Conservation (phyloP, 306 rosid species). For the Trifolium pratense region DNA sequence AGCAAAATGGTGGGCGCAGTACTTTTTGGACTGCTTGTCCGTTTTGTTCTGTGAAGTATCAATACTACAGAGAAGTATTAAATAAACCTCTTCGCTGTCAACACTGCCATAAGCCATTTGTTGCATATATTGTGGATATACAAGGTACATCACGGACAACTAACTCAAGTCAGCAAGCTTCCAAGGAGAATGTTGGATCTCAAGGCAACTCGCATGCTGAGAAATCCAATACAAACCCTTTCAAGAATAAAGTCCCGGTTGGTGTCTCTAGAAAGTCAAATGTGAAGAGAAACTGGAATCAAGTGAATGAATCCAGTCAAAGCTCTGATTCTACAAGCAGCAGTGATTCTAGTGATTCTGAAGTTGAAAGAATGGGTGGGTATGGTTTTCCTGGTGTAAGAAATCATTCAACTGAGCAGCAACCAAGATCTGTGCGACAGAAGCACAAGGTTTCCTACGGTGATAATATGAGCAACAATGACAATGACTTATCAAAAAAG, state of each 20-base stretch:
- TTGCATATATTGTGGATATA: slow-evolving; percentile 58
- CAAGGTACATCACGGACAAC: slow-evolving; percentile 50
- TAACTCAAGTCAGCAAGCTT: slow-evolving; percentile 53
- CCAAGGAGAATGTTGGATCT: slow-evolving; percentile 51
- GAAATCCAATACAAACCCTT: slow-evolving; percentile 44
- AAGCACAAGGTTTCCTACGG: slow-evolving; percentile 65
- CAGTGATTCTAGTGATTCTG: slow-evolving; percentile 59
- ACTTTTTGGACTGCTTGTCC: slow-evolving; percentile 95
- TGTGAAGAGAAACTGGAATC: slow-evolving; percentile 63
- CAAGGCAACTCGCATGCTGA: slow-evolving; percentile 47
- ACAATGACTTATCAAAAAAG: slow-evolving; percentile 19
- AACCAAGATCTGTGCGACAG: slow-evolving; percentile 67
- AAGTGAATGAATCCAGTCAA: slow-evolving; percentile 53
- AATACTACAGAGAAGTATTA: slow-evolving; percentile 66
- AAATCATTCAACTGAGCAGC: slow-evolving; percentile 47
- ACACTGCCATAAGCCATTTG: slow-evolving; percentile 60
- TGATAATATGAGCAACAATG: slow-evolving; percentile 56
- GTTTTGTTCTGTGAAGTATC: slow-evolving; percentile 73
- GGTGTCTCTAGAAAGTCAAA: slow-evolving; percentile 48
- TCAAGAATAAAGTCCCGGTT: slow-evolving; percentile 35
- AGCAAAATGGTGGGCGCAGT: slow-evolving; percentile 44
- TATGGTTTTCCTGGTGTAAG: slow-evolving; percentile 50
- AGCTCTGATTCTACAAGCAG: slow-evolving; percentile 50
- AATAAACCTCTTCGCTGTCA: slow-evolving; percentile 78
- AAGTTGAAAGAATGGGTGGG: slow-evolving; percentile 49